Evolutionary conservation across 768 basidiomycete genomes (phyloP), one percentile per base, ranked within the genome.

Genomic region (Phanerochaete sordida): DNA sequence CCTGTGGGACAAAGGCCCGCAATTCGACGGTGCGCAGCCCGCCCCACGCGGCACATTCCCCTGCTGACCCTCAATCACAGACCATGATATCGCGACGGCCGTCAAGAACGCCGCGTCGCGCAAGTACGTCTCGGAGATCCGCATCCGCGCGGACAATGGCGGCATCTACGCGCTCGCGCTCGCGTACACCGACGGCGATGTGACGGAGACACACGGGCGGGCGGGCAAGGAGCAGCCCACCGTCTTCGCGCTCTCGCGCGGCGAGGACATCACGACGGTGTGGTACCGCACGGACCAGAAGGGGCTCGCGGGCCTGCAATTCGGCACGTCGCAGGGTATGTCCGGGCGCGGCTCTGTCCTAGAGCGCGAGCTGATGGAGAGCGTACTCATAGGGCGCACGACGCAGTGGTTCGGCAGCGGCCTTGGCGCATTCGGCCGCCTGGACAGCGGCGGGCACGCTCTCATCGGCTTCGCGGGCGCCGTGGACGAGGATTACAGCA

Each of bases 251-350:
- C 39, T 43, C 33, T 6, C 7, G 39, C 39, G 11, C 39, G 39
- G 37, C 54, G 54, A 56, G n/a, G 54, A 56, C 54, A 37, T 56
- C 37, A 56, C 54, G 35, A 28, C 30, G 4, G 35, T 56, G 23
- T 43, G 19, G n/a, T 28, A 21, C n/a, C n/a, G 23, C 15, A 24
- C 37, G 5, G 54, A 56, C 37, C 13, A 23, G 7, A 23, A 43
- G 2, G 23, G 37, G 5, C 23, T 56, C 35, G 2, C 21, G n/a
- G 54, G 33, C 33, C 35, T 56, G 7, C 54, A 44, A 37, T 43
- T 56, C 33, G 37, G n/a, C 19, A 56, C 54, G 2, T 56, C 54
- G 15, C 39, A 56, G 27, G 37, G 54, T 56, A 24, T 6, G 54
- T 35, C 11, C 39, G 7, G 39, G 4, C 39, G 8, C 19, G 7